Evolutionary conservation across 331 rosid species (phyloP), one percentile per base, ranked within the genome.

Genomic region (Quercus lobata): DNA sequence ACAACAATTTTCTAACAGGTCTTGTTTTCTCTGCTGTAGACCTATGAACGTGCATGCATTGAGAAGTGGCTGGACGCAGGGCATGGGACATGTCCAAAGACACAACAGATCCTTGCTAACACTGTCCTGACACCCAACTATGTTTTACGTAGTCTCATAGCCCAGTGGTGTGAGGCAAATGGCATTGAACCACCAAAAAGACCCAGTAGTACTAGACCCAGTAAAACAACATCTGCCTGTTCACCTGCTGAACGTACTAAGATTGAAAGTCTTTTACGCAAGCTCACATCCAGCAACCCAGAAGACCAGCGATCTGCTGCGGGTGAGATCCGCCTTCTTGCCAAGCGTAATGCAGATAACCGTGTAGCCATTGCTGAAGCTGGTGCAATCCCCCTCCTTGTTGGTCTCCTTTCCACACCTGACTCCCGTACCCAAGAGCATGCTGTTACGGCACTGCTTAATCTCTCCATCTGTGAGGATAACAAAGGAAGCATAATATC

Each of bases 351-450:
- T 80, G 94, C 99, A 29, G 97, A 93, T 77, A 96, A 96, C 41
- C 97, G 97, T 53, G 94, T 93, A 27, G 98, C 98, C 81, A 92
- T 96, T 81, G 98, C 97, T 75, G 98, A 96, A 86, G 97, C 99
- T 41, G 99, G 98, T 66, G 99, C 97, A 77, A 91, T 96, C 80
- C 99, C 94, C 68, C 93, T 83, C 63, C 98, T 96, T 66, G 96
- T 96, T 27, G 79, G 55, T 76, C 98, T 96, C 77, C 90, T 93
- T 63, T 88, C 87, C 5, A 84, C 86, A 32, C 84, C 97, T 0
- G 97, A 96, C 83, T 91, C 97, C 44, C 93, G 94, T 32, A 96
- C 91, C 83, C 99, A 93, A 90, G 99, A 93, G 90, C 93, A 96
- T 78, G 98, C 93, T 2, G 99, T 96, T 27, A 96, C 99, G 32